Conservation (phyloP, 225 moss, liverwort and hornwort genomes). For the Antitrichia curtipendula region DNA sequence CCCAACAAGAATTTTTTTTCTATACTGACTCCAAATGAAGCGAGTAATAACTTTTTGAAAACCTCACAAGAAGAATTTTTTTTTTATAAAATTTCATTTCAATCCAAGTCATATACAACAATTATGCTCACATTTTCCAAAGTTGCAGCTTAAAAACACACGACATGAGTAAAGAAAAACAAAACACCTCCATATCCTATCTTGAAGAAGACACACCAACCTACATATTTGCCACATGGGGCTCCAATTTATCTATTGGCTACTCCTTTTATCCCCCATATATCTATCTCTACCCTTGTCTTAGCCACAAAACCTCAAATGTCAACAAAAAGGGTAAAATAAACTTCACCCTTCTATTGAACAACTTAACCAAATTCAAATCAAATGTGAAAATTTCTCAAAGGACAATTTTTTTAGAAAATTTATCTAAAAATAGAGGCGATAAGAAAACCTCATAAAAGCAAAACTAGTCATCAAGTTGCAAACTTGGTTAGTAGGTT, state of each 20-base stretch:
- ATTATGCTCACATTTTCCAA: not conserved
- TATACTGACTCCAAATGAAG: not conserved
- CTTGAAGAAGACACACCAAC: rapidly evolving
- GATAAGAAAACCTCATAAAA: not conserved
- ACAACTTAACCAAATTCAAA: not conserved
- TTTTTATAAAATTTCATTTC: not conserved
- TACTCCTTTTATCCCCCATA: no score
- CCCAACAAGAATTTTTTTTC: no score
- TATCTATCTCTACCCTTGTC: no score
- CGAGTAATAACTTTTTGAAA: not conserved
- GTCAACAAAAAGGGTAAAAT: no score
- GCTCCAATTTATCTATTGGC: no score
- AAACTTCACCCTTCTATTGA: not conserved
- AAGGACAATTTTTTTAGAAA: not conserved
- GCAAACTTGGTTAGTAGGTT: not conserved
- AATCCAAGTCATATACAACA: not conserved
- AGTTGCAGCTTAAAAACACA: rapidly evolving
- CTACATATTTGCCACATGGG: rapidly evolving
- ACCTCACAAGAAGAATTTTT: not conserved
- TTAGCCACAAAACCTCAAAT: no score
- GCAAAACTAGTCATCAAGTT: not conserved
- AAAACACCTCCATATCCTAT: not conserved
- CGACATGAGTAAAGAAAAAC: not conserved
- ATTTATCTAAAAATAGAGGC: rapidly evolving
- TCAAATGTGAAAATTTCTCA: not conserved